These are phyloP conservation scores for Phyllosticta paracitricarpa DNA, from an alignment of 2,329 filamentous ascomycete genomes.

Conservation along the genomic window DNA sequence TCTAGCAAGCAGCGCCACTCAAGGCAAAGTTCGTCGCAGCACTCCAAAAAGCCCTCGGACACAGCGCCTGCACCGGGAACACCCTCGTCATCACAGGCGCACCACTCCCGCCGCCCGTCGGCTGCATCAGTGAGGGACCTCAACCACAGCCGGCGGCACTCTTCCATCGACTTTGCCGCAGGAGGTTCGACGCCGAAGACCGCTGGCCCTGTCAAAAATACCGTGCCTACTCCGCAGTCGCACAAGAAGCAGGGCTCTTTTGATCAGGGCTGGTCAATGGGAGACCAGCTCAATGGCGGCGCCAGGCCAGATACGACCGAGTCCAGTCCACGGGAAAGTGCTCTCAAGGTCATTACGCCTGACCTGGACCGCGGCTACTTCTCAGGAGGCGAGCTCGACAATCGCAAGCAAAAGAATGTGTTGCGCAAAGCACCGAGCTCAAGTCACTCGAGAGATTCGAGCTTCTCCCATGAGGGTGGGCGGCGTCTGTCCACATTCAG, in stretches of 20 bases:
- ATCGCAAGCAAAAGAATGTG: constrained; percentile 58
- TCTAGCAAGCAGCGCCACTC: constrained; percentile 20
- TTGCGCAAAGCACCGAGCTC: constrained; percentile 61
- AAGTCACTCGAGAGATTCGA: constrained; percentile 60
- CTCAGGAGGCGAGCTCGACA: constrained; percentile 76
- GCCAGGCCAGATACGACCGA: constrained; percentile 9
- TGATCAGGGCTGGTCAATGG: constrained; percentile 50
- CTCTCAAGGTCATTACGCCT: constrained; percentile 23
- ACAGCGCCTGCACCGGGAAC: background rate
- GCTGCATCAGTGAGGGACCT: constrained; percentile 73
- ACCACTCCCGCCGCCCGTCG: constrained; percentile 49
- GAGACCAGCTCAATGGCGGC: constrained; percentile 15
- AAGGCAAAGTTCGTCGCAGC: constrained; percentile 24
- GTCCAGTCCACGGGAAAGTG: constrained; percentile 16
- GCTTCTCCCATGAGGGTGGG: constrained; percentile 52
- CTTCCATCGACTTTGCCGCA: constrained; percentile 64
- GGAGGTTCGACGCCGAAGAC: constrained; percentile 19
- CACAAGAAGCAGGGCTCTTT: constrained; percentile 50
- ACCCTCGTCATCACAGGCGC: constrained; percentile 26
- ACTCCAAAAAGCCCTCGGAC: background rate
- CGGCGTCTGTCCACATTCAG: constrained; percentile 54
- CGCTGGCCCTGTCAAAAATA: constrained; percentile 15
- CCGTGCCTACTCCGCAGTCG: constrained; percentile 18
- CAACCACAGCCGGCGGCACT: constrained; percentile 78
- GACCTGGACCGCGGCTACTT: constrained; percentile 88